Evolutionary conservation across 2,329 filamentous ascomycete genomes (phyloP), one percentile per base, ranked within the genome.

Genomic region (Shiraia bambusicola): DNA sequence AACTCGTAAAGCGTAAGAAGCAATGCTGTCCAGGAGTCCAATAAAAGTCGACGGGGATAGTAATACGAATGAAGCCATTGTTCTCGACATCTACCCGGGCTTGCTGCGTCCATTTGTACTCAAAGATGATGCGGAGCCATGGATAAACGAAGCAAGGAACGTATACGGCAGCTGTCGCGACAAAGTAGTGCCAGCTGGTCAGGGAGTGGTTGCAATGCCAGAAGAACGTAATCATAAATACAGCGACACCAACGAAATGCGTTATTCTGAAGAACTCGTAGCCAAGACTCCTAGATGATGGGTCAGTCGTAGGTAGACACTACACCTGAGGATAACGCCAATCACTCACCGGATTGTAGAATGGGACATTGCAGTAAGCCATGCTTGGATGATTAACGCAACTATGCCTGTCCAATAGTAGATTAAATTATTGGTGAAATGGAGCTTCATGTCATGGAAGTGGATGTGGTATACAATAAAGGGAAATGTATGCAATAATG

Each of bases 241-340:
- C 51, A 3, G 78, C 48, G 0, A 75, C 79, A 3, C 73, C 72
- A 14, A 78, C 42, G 45, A 77, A 73, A 52, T 83, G 80, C 0
- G 76, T 74, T 3, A 70, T 70, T 50, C 83, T 83, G 74, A 83
- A 83, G 54, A 80, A 78, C 49, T 84, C 80, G 56, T 83, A 83
- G 49, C 67, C 76, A 1, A 74, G 69, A 37, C 76, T 75, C 4
- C 79, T 79, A 32, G 27, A 3, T 6, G 11, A 5, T 17, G 16
- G 25, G 10, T 22, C 13, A 30, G 19, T 13, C 10, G 30, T 8
- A 12, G n/a, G 30, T 8, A 12, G n/a, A 16, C 14, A 27, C n/a
- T 6, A 13, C 4, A 8, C 19, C 8, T 25, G 26, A 14, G 37
- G 16, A 5, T 44, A 1, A 15, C 27, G 6, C 2, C 3, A 11